A percentile compares a stretch with the other conserved stretches of the same genome.
Conservation (phyloP, 768 basidiomycete species). For the Termitomyces sp. region DNA sequence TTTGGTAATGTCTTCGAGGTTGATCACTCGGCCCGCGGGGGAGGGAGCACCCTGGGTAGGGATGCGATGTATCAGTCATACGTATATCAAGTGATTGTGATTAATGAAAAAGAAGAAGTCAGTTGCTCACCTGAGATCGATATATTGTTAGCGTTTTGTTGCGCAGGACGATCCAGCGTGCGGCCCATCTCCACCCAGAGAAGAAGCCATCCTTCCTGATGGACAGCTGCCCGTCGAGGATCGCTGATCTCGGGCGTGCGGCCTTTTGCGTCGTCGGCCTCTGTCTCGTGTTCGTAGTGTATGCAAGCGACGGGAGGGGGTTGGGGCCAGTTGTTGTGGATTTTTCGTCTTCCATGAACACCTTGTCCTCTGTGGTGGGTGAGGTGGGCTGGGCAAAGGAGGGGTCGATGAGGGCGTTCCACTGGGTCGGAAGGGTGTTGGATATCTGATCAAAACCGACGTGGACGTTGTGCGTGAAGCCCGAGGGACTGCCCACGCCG, state of each 20-base stretch:
- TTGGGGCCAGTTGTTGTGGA: not conserved
- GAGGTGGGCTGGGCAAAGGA: not conserved
- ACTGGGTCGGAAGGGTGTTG: constrained; percentile 16
- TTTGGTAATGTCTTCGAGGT: constrained; percentile 19
- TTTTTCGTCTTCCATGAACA: constrained; percentile 1
- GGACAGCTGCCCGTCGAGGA: constrained; percentile 55
- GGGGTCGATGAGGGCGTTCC: constrained; percentile 9
- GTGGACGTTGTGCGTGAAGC: constrained; percentile 35
- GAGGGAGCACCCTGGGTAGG: not conserved
- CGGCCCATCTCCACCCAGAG: constrained; percentile 70
- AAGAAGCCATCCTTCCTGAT: constrained; percentile 73
- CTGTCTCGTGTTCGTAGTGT: constrained; percentile 1
- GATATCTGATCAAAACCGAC: constrained; percentile 26
- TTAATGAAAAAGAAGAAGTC: not conserved
- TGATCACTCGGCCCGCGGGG: constrained; percentile 10
- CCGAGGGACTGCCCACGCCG: constrained; percentile 27
- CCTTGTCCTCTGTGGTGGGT: constrained; percentile 1
- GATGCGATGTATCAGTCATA: not conserved
- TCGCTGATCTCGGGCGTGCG: constrained; percentile 18
- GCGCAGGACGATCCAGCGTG: constrained; percentile 70
- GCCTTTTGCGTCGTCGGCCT: not conserved
- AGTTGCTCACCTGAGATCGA: constrained; percentile 63
- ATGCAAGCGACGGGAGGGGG: constrained; percentile 11
- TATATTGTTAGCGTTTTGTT: constrained; percentile 63
- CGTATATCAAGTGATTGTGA: not conserved